A percentile compares a stretch with the other conserved stretches of the same genome.
Conservation (phyloP, 2,329 filamentous ascomycete species). For the Didymella pomorum region DNA sequence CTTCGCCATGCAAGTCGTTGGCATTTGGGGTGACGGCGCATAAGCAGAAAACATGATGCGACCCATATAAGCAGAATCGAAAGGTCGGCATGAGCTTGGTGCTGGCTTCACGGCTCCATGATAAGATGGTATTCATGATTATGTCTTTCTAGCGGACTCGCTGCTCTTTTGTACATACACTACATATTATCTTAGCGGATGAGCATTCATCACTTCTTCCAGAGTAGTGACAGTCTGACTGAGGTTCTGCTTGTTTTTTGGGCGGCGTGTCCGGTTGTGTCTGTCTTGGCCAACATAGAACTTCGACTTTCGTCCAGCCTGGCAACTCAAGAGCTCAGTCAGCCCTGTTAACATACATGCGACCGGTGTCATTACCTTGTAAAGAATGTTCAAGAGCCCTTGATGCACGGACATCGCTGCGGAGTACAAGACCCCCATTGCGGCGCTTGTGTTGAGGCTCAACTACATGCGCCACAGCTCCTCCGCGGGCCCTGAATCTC, state of each 20-base stretch:
- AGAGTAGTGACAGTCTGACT: neutral
- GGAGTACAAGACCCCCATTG: conserved; percentile 3
- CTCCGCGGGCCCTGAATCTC: conserved; percentile 13
- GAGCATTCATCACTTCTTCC: neutral
- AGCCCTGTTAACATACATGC: neutral
- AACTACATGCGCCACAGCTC: conserved; percentile 17
- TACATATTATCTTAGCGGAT: conserved; percentile 7
- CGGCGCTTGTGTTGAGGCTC: conserved; percentile 16
- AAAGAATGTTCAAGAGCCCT: neutral
- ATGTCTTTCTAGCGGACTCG: conserved; percentile 4
- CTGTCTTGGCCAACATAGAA: neutral
- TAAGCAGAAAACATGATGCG: conserved; percentile 10
- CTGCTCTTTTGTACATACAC: conserved; percentile 6
- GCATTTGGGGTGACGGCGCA: conserved; percentile 59
- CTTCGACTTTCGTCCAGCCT: neutral
- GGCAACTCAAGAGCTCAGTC: neutral
- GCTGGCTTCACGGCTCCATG: neutral
- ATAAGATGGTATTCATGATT: conserved; percentile 1
- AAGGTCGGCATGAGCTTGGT: neutral
- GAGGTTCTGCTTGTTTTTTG: no score
- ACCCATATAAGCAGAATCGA: neutral
- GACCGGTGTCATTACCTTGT: neutral
- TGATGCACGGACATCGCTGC: neutral
- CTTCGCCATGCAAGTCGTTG: conserved; percentile 58
- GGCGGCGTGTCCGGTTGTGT: neutral